phyloP scores from a whole-genome alignment of 768 basidiomycete species.

The Thelephora aurantiotincta region DNA sequence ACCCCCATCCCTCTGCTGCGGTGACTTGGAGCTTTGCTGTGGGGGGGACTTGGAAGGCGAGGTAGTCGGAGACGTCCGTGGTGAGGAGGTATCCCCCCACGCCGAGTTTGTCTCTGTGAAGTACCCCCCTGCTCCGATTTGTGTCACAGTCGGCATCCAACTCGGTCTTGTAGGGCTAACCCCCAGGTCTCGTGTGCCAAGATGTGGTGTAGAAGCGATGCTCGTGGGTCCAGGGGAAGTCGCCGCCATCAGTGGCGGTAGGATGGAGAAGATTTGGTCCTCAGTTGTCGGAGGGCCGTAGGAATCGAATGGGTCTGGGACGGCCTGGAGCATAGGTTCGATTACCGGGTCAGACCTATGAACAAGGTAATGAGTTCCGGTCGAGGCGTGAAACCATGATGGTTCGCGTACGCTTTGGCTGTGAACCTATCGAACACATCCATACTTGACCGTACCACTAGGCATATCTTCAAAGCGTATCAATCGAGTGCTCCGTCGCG shows the following conservation, averaged over 20 bases:
- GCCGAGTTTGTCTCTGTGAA: slow-evolving; percentile 27
- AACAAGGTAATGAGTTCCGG: slow-evolving; percentile 6
- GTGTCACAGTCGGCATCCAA: slow-evolving; percentile 34
- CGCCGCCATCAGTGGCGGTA: slow-evolving; percentile 71
- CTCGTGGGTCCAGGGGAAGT: slow-evolving; percentile 43
- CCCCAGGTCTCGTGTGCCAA: slow-evolving; percentile 7
- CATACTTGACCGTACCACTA: slow-evolving; percentile 80
- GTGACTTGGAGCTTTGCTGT: slow-evolving; percentile 12
- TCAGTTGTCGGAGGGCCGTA: slow-evolving; percentile 82
- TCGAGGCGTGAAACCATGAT: background rate
- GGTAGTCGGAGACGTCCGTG: slow-evolving; percentile 7
- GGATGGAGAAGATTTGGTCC: slow-evolving; percentile 86
- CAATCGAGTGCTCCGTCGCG: background rate
- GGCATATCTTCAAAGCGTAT: slow-evolving; percentile 38
- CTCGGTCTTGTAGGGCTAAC: background rate
- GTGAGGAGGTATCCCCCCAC: slow-evolving; percentile 15
- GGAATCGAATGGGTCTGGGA: slow-evolving; percentile 88
- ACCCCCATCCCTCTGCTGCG: slow-evolving; percentile 4
- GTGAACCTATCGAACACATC: slow-evolving; percentile 85
- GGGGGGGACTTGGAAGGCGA: slow-evolving; percentile 29
- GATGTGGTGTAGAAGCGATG: slow-evolving; percentile 26
- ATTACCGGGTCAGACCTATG: slow-evolving; percentile 74
- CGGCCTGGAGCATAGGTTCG: slow-evolving; percentile 78
- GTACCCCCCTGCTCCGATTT: slow-evolving; percentile 14
- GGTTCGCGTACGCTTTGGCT: slow-evolving; percentile 58